phyloP scores from a whole-genome alignment of 371 early-diverging fungal genomes.

The Neoconidiobolus thromboides region DNA sequence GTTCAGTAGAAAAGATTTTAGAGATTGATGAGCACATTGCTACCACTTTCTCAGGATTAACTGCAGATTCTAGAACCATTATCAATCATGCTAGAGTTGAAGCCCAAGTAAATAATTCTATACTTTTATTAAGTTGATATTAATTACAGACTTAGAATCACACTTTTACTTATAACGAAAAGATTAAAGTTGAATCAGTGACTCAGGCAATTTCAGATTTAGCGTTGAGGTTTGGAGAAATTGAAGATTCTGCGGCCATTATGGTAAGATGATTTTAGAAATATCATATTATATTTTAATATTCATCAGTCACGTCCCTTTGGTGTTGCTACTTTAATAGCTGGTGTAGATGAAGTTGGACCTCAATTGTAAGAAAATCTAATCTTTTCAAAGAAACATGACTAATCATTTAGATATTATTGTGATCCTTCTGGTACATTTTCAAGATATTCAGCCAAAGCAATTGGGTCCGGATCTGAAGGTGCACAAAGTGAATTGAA shows the following conservation, averaged over 20 bases:
- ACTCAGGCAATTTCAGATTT: conserved; percentile 95
- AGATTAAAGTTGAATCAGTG: conserved; percentile 84
- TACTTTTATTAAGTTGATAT: background rate
- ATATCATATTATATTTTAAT: background rate
- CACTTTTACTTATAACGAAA: conserved; percentile 84
- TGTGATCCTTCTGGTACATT: conserved; percentile 95
- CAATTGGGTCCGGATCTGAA: conserved; percentile 97
- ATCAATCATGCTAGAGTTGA: conserved; percentile 93
- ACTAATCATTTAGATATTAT: conserved; percentile 38
- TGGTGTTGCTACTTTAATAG: conserved; percentile 96
- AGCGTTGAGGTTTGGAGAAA: conserved; percentile 92
- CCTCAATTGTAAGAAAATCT: conserved; percentile 75
- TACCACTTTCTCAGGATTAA: conserved; percentile 93
- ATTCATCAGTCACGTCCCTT: conserved; percentile 77
- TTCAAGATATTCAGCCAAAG: conserved; percentile 80
- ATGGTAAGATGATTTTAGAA: conserved; percentile 40
- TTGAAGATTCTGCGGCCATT: conserved; percentile 84
- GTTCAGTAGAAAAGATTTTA: conserved; percentile 90
- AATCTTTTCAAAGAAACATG: conserved; percentile 6
- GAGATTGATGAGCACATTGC: conserved; percentile 91
- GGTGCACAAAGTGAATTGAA: conserved; percentile 96
- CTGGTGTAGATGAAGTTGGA: conserved; percentile 92
- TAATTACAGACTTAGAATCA: conserved; percentile 46
- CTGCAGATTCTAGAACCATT: conserved; percentile 90
- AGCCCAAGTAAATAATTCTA: conserved; percentile 48